Evolutionary conservation across 352 stramenopile species (phyloP), one percentile per base, ranked within the genome.

Genomic region (Globisporangium polare): DNA sequence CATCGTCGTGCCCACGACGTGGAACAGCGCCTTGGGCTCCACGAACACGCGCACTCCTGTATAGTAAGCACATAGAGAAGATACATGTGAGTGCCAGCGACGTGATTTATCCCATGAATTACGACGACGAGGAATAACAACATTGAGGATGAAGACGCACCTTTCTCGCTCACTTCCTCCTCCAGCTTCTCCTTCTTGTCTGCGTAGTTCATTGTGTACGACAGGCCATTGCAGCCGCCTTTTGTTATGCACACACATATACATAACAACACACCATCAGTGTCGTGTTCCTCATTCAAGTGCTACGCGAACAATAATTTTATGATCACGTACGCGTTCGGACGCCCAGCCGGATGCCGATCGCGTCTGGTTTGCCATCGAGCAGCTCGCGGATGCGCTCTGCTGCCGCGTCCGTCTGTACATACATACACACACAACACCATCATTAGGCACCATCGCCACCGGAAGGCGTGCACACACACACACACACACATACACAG

Each of bases 181-280:
- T 99, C 95, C 57, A 98, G 78, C 50, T 90, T 90, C 52, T 96
- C 87, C 64, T 96, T 94, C 73, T 98, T 95, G 57, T 97, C 92
- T 17, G 96, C 97, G 75, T 99, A 99, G 77, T 99, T 99, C 74
- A 99, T 94, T 17, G 97, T 99, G 77, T 99, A 99, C 29, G 92
- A 98, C 22, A 99, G 69, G 0, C 97, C 97, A 77, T 99, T 99
- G 80, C 97, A 99, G 26, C 97, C 97, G 53, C 96, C 83, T 92
- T 58, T 33, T n/a, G 1, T 22, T 37, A 33, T 33, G 8, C 29
- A 33, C 10, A 29, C 13, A 39, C 5, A 9, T 10, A 58, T 10
- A 24, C 51, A 61, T 10, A 54, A 42, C 49, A 43, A 35, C 49
- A 45, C 42, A 26, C 4, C 31, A 66, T 41, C 17, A 60, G 33